Percentiles rank a stretch among this genome's conserved stretches.
Evolutionary conservation across 192 early-diverging fungal species (phyloP).

Genomic region (Linnemannia zychae): DNA sequence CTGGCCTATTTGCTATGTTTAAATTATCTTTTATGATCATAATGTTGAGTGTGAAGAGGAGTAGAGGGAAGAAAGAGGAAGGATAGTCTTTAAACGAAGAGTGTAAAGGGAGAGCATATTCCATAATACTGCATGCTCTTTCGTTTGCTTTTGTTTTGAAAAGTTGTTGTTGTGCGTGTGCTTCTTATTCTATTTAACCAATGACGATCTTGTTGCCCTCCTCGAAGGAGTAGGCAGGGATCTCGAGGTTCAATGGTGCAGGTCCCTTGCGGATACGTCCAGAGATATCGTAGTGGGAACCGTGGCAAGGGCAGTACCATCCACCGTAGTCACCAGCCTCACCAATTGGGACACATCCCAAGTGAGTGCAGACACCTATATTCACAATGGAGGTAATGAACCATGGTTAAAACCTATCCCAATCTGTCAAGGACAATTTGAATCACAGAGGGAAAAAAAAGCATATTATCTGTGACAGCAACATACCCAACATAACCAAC

Average conservation of each 20-base stretch:
- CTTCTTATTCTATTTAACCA: constrained; percentile 75
- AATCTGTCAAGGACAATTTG: background rate
- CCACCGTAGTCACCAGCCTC: constrained; percentile 98
- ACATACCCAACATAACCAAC: constrained; percentile 95
- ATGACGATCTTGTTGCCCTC: constrained; percentile 87
- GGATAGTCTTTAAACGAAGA: background rate
- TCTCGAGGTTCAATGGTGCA: constrained; percentile 98
- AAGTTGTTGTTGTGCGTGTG: background rate
- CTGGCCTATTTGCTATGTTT: background rate
- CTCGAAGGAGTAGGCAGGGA: constrained; percentile 78
- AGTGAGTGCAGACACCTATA: constrained; percentile 68
- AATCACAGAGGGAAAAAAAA: background rate
- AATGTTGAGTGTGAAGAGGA: background rate
- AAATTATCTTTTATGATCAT: constrained; percentile 11
- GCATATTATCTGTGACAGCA: constrained; percentile 26
- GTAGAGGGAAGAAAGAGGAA: background rate
- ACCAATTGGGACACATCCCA: constrained; percentile 98
- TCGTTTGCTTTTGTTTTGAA: constrained; percentile 6
- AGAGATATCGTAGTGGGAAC: constrained; percentile 99
- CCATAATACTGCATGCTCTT: too few relatives aligned
- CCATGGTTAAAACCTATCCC: background rate
- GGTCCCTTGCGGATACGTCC: constrained; percentile 99
- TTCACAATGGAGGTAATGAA: background rate
- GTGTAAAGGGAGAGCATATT: too few relatives aligned
- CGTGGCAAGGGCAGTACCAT: constrained; percentile 99